Evolutionary conservation across 768 basidiomycete genomes (phyloP).

Genomic region (Boletales sp.): DNA sequence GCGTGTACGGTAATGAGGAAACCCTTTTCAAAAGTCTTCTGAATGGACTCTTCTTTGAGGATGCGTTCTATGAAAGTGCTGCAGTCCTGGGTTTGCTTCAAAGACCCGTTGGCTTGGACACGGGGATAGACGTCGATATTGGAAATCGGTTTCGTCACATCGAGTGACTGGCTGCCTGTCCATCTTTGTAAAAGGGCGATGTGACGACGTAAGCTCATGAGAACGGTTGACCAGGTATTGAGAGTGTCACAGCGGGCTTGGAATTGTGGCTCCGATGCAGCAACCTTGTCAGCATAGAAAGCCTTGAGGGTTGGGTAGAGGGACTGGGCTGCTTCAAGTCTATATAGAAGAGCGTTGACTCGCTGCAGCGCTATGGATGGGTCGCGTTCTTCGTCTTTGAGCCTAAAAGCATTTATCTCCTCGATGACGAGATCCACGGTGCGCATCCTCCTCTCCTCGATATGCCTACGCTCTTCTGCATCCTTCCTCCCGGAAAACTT

Average conservation of each 20-base stretch:
- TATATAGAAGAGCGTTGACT: slow-evolving; percentile 63
- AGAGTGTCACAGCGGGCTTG: slow-evolving; percentile 85
- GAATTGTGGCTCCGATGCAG: slow-evolving; percentile 62
- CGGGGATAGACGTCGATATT: slow-evolving; percentile 47
- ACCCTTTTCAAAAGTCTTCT: slow-evolving; percentile 89
- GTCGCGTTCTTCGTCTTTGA: slow-evolving; percentile 38
- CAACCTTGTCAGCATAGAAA: slow-evolving; percentile 73
- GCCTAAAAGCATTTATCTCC: slow-evolving; percentile 75
- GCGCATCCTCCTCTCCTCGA: slow-evolving; percentile 81
- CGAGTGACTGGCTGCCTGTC: slow-evolving; percentile 91
- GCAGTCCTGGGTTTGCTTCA: slow-evolving; percentile 54
- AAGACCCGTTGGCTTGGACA: slow-evolving; percentile 28
- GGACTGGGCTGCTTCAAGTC: slow-evolving; percentile 78
- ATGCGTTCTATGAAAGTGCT: slow-evolving; percentile 91
- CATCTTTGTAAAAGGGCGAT: slow-evolving; percentile 80
- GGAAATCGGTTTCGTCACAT: slow-evolving; percentile 79
- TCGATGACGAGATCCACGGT: slow-evolving; percentile 80
- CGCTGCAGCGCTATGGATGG: slow-evolving; percentile 51
- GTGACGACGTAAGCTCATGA: slow-evolving; percentile 79
- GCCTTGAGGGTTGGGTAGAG: slow-evolving; percentile 84
- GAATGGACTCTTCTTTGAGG: slow-evolving; percentile 94
- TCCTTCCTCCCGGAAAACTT: slow-evolving; percentile 75
- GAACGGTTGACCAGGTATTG: slow-evolving; percentile 88
- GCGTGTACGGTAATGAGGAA: slow-evolving; percentile 84
- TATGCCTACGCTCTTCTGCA: slow-evolving; percentile 73